These are phyloP conservation scores for Coniochaeta sp. DNA, from an alignment of 2,329 filamentous ascomycete genomes.

Conservation along the genomic window DNA sequence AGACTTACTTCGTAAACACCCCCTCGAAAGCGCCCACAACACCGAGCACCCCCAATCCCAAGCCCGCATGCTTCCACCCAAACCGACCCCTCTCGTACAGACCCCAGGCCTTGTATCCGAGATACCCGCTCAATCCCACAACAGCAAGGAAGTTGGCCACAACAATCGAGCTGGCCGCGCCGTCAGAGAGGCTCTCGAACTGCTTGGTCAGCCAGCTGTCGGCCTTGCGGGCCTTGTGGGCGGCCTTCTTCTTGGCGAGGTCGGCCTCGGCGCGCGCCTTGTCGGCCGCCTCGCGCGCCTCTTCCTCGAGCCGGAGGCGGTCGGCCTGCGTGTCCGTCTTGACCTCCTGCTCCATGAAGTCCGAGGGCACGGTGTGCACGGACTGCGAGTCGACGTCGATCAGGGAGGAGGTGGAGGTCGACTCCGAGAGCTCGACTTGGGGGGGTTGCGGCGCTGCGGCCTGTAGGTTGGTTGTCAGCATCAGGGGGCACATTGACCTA, in stretches of 20 bases:
- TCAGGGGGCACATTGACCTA: too few relatives aligned
- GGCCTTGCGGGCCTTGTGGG: constrained; percentile 31
- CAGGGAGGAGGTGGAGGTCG: constrained; percentile 42
- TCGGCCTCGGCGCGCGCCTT: constrained; percentile 35
- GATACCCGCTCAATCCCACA: constrained; percentile 43
- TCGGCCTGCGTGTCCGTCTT: constrained; percentile 59
- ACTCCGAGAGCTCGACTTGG: constrained; percentile 51
- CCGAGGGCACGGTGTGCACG: constrained; percentile 66
- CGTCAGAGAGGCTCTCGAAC: constrained; percentile 39
- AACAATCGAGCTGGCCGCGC: constrained; percentile 34
- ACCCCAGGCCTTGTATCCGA: constrained; percentile 50
- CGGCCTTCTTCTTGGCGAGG: constrained; percentile 35
- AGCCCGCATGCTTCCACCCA: constrained; percentile 40
- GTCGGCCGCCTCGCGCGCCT: constrained; percentile 46
- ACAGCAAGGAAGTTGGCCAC: constrained; percentile 42
- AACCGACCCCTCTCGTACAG: constrained; percentile 46
- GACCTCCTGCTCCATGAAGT: constrained; percentile 59
- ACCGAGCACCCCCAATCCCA: constrained; percentile 44
- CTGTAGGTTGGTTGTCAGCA: too few relatives aligned
- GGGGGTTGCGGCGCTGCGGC: constrained; percentile 58
- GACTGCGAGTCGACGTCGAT: constrained; percentile 63
- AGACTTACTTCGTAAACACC: constrained; percentile 35
- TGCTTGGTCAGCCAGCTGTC: constrained; percentile 43
- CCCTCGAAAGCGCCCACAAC: constrained; percentile 43
- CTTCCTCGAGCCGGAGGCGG: constrained; percentile 48